phyloP scores from a whole-genome alignment of 2,329 filamentous ascomycete species.

The Escovopsis sp. region DNA sequence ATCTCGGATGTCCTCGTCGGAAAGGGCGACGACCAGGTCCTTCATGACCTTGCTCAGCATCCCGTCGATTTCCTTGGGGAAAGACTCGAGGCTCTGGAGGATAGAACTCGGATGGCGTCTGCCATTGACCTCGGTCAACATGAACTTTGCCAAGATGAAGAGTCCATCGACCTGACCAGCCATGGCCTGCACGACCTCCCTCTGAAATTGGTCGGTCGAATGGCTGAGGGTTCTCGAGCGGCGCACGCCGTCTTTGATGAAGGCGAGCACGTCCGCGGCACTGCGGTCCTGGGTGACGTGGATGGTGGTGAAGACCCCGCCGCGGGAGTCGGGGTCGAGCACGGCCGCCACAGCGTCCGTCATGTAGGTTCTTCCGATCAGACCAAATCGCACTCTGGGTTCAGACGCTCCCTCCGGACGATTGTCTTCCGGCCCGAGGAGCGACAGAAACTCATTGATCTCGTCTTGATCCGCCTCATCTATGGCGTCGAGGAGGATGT shows the following conservation, averaged over 20 bases:
- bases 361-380: conserved; percentile 27
- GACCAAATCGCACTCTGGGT: conserved; percentile 20
- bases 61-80: conserved; percentile 28
- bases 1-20: conserved; percentile 22
- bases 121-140: conserved; percentile 32
- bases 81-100: conserved; percentile 26
- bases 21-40: conserved; percentile 24
- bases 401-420: conserved; percentile 6
- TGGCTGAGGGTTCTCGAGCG: conserved; percentile 22
- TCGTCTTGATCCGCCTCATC: conserved; percentile 28
- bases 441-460: conserved; percentile 20
- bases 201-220: conserved; percentile 16
- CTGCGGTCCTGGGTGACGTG: conserved; percentile 28
- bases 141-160: conserved; percentile 34
- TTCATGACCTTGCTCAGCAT: conserved; percentile 26
- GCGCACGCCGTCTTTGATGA: conserved; percentile 25
- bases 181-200: conserved; percentile 24
- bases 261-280: conserved; percentile 24
- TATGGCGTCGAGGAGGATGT: conserved; percentile 30
- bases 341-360: conserved; percentile 20
- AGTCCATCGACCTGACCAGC: conserved; percentile 28
- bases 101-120: conserved; percentile 29
- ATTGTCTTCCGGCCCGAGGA: conserved; percentile 16
- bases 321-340: conserved; percentile 17
- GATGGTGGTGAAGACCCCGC: conserved; percentile 22